Evolutionary conservation across 2,329 filamentous ascomycete genomes (phyloP).

Genomic region (Beauveria rudraprayagi): DNA sequence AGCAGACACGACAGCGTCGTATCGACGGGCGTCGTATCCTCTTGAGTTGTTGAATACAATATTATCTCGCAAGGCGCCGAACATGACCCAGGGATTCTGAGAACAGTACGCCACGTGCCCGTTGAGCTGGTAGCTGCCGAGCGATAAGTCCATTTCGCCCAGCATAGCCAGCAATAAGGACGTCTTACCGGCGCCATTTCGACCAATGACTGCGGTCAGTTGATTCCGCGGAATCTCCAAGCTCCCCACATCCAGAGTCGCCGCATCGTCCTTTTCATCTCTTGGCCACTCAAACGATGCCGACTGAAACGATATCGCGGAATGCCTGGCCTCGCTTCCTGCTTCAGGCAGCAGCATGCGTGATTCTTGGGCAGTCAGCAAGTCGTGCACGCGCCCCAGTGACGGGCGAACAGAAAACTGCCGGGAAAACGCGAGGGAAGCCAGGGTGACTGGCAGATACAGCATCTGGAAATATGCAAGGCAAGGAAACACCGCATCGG

Average conservation of each 20-base stretch:
- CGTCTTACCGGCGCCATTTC: conserved; percentile 5
- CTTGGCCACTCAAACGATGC: conserved; percentile 1
- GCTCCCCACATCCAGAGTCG: neutral
- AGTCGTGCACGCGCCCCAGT: neutral
- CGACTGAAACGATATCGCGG: neutral
- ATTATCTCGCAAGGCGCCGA: neutral
- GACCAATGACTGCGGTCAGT: neutral
- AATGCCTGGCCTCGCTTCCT: neutral
- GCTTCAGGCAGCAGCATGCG: neutral
- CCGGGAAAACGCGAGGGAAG: neutral
- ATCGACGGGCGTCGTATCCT: neutral
- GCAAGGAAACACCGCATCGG: conserved; percentile 2
- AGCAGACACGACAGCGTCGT: neutral
- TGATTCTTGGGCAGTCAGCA: conserved; percentile 1
- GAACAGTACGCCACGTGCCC: conserved; percentile 5
- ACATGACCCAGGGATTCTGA: conserved; percentile 4
- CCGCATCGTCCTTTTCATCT: neutral
- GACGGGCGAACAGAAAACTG: conserved; percentile 2
- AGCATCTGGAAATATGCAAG: conserved; percentile 4
- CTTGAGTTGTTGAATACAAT: conserved; percentile 5
- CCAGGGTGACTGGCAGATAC: conserved; percentile 1
- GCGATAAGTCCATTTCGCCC: neutral
- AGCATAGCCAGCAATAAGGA: conserved; percentile 6
- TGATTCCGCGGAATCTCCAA: neutral
- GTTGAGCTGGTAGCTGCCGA: neutral